Conservation (phyloP, 163 green algal species). For the Scenedesmus sp. region DNA sequence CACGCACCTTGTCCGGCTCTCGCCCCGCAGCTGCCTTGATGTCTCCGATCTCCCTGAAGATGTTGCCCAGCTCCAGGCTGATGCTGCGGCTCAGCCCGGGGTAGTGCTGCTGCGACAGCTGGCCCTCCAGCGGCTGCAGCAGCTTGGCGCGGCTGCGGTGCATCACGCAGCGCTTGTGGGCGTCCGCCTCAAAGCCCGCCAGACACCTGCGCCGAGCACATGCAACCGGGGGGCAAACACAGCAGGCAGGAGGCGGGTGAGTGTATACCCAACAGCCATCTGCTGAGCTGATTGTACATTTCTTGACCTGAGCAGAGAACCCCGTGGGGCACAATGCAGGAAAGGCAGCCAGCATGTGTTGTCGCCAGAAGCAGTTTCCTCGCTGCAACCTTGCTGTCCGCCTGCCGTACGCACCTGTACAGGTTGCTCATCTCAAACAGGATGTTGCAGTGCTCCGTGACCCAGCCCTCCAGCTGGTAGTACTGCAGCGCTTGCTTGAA, state of each 20-base stretch:
- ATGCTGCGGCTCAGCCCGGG: constrained; percentile 61
- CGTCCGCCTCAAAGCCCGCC: constrained; percentile 66
- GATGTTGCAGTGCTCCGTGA: constrained; percentile 72
- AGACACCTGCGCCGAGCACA: constrained; percentile 42
- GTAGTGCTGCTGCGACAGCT: constrained; percentile 65
- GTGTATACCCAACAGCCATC: not conserved
- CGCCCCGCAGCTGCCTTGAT: constrained; percentile 54
- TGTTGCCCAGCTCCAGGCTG: constrained; percentile 68
- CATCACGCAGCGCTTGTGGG: constrained; percentile 59
- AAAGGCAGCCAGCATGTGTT: too few species aligned
- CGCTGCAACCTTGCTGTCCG: too few species aligned
- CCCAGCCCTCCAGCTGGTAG: constrained; percentile 75
- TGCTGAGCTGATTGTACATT: too few species aligned
- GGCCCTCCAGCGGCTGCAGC: constrained; percentile 64
- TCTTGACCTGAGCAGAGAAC: too few species aligned
- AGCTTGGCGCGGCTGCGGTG: constrained; percentile 61
- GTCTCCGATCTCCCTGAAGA: constrained; percentile 65
- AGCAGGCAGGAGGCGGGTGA: not conserved
- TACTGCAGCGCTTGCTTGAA: constrained; percentile 64
- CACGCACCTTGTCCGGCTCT: constrained; percentile 50
- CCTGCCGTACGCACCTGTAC: constrained; percentile 56
- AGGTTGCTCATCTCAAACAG: constrained; percentile 73
- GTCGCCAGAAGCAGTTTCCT: too few species aligned
- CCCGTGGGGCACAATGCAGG: too few species aligned
- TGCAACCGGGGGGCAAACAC: not conserved